Conservation (phyloP, 306 rosid species). For the Sicyos baderoa region DNA sequence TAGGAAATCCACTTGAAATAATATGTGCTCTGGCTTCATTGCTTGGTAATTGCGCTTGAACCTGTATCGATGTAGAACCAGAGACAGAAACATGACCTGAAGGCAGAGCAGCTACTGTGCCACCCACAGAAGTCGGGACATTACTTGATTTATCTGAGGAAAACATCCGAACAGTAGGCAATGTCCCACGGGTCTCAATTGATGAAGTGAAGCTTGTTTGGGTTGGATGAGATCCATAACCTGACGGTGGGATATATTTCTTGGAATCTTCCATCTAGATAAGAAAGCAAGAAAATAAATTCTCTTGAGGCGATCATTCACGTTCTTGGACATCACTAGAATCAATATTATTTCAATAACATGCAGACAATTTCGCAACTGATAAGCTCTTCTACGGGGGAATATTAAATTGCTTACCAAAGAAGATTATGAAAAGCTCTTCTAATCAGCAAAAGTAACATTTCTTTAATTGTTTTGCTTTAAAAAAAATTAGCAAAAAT, state of each 20-base stretch:
- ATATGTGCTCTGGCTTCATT: constrained; percentile 46
- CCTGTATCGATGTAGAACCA: constrained; percentile 43
- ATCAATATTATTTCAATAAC: neutral
- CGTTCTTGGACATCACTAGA: neutral
- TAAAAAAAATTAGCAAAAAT: neutral
- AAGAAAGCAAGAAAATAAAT: constrained; percentile 9
- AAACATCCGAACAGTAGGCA: constrained; percentile 42
- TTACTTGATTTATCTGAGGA: constrained; percentile 48
- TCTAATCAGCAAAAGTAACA: neutral
- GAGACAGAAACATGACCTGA: constrained; percentile 41
- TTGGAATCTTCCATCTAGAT: constrained; percentile 84
- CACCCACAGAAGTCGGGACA: constrained; percentile 34
- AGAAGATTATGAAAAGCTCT: constrained; percentile 1
- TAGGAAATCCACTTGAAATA: constrained; percentile 51
- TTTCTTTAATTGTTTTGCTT: no score
- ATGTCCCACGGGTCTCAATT: constrained; percentile 46
- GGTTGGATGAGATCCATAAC: constrained; percentile 52
- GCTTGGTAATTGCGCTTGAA: constrained; percentile 33
- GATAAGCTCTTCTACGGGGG: neutral
- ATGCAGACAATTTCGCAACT: neutral
- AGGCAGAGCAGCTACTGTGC: constrained; percentile 38
- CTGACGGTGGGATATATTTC: constrained; percentile 51
- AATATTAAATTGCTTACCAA: neutral
- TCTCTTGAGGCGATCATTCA: constrained; percentile 1
- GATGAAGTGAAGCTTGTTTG: constrained; percentile 40